Conservation (phyloP, 176 grass and related monocot genomes). For the Elaeis guineensis region DNA sequence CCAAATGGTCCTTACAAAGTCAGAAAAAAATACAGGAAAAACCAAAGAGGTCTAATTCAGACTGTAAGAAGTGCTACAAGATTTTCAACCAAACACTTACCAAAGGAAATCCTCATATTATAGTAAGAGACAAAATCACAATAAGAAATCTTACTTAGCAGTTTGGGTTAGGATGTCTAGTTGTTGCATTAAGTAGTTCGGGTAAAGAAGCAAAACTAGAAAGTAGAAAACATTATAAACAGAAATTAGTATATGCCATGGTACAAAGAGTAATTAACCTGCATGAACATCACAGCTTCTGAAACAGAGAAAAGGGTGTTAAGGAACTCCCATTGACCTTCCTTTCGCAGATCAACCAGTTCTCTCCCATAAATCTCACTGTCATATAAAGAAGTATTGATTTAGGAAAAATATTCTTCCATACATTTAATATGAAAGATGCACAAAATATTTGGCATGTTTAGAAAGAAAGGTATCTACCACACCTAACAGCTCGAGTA, state of each 20-base stretch:
- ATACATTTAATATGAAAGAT: no score
- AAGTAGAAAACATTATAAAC: constrained; percentile 4
- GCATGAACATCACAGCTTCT: constrained; percentile 99
- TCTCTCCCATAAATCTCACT: constrained; percentile 99
- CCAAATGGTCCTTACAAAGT: no score
- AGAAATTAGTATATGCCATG: constrained; percentile 28
- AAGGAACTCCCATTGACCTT: constrained; percentile 91
- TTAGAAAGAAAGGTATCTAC: neutral
- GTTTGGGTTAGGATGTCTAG: no score
- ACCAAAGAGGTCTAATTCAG: no score
- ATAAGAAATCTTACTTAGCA: no score
- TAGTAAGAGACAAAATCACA: no score
- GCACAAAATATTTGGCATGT: no score
- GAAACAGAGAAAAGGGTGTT: constrained; percentile 99
- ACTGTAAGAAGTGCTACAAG: no score
- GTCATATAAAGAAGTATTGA: constrained; percentile 9
- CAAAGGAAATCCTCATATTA: no score
- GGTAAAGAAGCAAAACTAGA: neutral
- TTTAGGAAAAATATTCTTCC: no score
- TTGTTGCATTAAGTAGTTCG: neutral
- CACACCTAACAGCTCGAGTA: constrained; percentile 79
- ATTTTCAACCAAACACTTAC: no score
- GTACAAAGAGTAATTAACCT: constrained; percentile 36
- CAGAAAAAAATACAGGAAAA: no score
- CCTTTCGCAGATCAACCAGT: constrained; percentile 85